Base-by-base conservation (phyloP, 2,329 filamentous ascomycete genomes). In the Arthrobotrys sphaeroides region DNA sequence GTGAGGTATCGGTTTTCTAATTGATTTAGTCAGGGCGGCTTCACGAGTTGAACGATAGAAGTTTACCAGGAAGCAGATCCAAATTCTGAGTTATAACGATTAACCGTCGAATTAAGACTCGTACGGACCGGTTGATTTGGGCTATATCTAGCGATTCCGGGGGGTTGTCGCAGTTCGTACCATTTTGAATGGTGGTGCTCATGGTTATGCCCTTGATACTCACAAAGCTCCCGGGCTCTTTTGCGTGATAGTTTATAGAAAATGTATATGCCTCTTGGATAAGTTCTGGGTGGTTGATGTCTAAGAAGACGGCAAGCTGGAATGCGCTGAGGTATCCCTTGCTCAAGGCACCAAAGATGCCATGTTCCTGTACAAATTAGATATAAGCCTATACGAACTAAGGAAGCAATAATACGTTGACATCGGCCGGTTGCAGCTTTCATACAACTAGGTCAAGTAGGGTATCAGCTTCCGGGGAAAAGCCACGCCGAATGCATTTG, bases 211-310 rank as follows among this genome's bases (percentile, higher is more conserved):
- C 38, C 24, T 70, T 73, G 31, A 77, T 67, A 6, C 65, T 36
- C 2, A 69, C 42, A 1, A 31, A 43, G 5, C 68, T 77, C 12
- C 77, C 75, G n/a, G 69, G 51, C 51, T 59, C 36, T 16, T 62
- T 62, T 33, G 70, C 66, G 43, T 66, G 77, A 31, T 80, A 80
- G 45, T 77, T 76, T 28, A 80, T 78, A 7, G 78, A 78, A 53
- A 80, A 80, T 9, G 79, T 80, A 53, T 80, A 80, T 4, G 78
- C 77, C 64, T 80, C 79, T 40, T 78, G 65, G 38, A 80, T 79
- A 38, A 78, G 65, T 36, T 80, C 76, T 16, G 79, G 79, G n/a
- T 79, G 70, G 22, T 78, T 60, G 20, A 77, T 67, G 45, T 80
- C 79, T 12, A 78, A 40, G 57, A 79, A 80, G 13, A 80, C 78